A percentile compares a stretch with the other conserved stretches of the same genome.
Conservation (phyloP, 2,329 filamentous ascomycete species). For the Podosphaera fusca region DNA sequence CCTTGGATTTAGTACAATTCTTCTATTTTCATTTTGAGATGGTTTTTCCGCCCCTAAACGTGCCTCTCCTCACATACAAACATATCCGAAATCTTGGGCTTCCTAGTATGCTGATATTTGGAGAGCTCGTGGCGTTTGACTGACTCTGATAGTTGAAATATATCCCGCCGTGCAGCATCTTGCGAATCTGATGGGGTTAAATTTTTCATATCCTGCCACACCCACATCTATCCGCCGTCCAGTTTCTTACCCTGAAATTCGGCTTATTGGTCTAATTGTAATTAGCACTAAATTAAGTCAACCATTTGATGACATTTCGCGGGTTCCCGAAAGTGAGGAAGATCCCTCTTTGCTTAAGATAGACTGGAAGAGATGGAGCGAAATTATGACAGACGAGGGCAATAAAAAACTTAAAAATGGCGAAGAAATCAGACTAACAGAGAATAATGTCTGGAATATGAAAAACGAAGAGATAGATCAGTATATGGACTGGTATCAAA, state of each 20-base stretch:
- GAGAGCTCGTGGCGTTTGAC: neutral
- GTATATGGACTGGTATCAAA: conserved; percentile 61
- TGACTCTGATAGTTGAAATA: conserved; percentile 31
- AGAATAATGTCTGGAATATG: conserved; percentile 40
- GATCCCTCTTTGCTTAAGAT: conserved; percentile 38
- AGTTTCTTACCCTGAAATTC: conserved; percentile 48
- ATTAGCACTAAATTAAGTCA: conserved; percentile 60
- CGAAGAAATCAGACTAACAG: conserved; percentile 30
- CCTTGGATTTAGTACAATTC: conserved; percentile 36
- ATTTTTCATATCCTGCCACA: conserved; percentile 33
- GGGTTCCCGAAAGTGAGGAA: conserved; percentile 24
- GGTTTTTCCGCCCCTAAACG: conserved; percentile 49
- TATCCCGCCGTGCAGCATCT: conserved; percentile 36
- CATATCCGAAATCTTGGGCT: conserved; percentile 50
- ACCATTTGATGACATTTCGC: conserved; percentile 39
- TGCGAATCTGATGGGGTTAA: conserved; percentile 18
- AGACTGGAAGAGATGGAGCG: conserved; percentile 51
- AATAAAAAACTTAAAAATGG: conserved; percentile 16
- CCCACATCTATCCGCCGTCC: conserved; percentile 21
- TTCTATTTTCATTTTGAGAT: conserved; percentile 48
- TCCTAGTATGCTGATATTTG: conserved; percentile 30
- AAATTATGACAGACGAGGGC: conserved; percentile 20
- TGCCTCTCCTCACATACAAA: conserved; percentile 40
- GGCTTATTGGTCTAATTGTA: conserved; percentile 46
- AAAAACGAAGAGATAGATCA: conserved; percentile 39